phyloP scores from a whole-genome alignment of 2,329 filamentous ascomycete genomes.

The Alternaria solani region DNA sequence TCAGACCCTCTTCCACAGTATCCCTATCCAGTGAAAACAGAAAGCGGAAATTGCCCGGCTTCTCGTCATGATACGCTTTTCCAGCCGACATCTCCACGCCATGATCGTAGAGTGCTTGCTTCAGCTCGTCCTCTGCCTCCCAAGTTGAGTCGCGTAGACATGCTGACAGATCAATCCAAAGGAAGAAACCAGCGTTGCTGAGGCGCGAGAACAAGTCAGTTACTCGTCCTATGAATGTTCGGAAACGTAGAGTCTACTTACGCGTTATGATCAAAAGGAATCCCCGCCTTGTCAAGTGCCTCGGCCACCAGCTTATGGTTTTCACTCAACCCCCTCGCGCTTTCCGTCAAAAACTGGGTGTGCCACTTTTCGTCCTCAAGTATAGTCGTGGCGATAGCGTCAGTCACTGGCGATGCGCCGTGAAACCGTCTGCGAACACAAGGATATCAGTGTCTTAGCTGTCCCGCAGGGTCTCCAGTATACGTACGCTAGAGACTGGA shows the following conservation, averaged over 20 bases:
- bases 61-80: slow-evolving; percentile 47
- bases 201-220: slow-evolving; percentile 21
- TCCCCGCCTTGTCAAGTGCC: slow-evolving; percentile 4
- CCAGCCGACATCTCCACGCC: slow-evolving; percentile 34
- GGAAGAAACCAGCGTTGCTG: slow-evolving; percentile 65
- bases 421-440: slow-evolving; percentile 40
- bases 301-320: slow-evolving; percentile 1
- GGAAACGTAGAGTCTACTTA: neutral
- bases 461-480: neutral
- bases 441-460: neutral
- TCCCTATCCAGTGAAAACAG: slow-evolving; percentile 51
- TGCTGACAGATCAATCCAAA: slow-evolving; percentile 60
- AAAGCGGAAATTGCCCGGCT: slow-evolving; percentile 54
- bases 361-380: slow-evolving; percentile 31
- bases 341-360: slow-evolving; percentile 1
- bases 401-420: slow-evolving; percentile 24
- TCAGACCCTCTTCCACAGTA: slow-evolving; percentile 48
- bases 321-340: neutral
- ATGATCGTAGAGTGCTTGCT: slow-evolving; percentile 21
- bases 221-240: neutral
- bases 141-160: slow-evolving; percentile 18
- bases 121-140: slow-evolving; percentile 37
- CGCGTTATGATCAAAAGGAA: slow-evolving; percentile 7
- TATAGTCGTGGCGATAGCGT: slow-evolving; percentile 28
- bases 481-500: slow-evolving; percentile 39